Conservation (phyloP, 108 stramenopile species). For the Cyclotella baltica region DNA sequence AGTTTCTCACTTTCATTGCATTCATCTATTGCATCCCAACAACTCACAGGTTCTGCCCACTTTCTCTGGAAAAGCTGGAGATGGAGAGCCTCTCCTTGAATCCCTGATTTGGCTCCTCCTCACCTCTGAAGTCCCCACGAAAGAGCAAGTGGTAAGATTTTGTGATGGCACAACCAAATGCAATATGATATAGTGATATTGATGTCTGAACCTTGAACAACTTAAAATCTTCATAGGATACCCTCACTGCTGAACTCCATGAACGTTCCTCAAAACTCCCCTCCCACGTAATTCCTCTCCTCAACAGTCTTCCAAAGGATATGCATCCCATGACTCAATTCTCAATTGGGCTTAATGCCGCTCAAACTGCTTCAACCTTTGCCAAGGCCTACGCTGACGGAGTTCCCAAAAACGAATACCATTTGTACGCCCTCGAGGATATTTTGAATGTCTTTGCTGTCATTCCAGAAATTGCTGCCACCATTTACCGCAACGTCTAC, state of each 20-base stretch:
- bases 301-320: slow-evolving; percentile 94
- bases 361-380: slow-evolving; percentile 94
- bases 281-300: slow-evolving; percentile 89
- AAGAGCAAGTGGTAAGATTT: slow-evolving; percentile 96
- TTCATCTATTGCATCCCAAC: not conserved
- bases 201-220: too few relatives aligned
- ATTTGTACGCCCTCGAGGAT: slow-evolving; percentile 94
- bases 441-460: slow-evolving; percentile 95
- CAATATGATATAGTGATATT: too few relatives aligned
- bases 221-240: too few relatives aligned
- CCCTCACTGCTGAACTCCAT: slow-evolving; percentile 95
- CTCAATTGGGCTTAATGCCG: slow-evolving; percentile 88
- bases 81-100: slow-evolving; percentile 97
- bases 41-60: slow-evolving; percentile 83
- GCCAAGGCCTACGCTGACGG: slow-evolving; percentile 95
- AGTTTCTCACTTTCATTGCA: not conserved
- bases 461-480: slow-evolving; percentile 97
- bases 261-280: slow-evolving; percentile 87
- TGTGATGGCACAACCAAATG: too few relatives aligned
- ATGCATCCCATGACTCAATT: slow-evolving; percentile 99
- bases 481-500: slow-evolving; percentile 97
- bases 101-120: slow-evolving; percentile 96
- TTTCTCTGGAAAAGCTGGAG: slow-evolving; percentile 88
- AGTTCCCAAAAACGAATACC: slow-evolving; percentile 93
- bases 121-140: slow-evolving; percentile 97